Evolutionary conservation across 371 early-diverging fungal genomes (phyloP), one percentile per base, ranked within the genome.

Genomic region (Amoeboaphelidium protococcarum): DNA sequence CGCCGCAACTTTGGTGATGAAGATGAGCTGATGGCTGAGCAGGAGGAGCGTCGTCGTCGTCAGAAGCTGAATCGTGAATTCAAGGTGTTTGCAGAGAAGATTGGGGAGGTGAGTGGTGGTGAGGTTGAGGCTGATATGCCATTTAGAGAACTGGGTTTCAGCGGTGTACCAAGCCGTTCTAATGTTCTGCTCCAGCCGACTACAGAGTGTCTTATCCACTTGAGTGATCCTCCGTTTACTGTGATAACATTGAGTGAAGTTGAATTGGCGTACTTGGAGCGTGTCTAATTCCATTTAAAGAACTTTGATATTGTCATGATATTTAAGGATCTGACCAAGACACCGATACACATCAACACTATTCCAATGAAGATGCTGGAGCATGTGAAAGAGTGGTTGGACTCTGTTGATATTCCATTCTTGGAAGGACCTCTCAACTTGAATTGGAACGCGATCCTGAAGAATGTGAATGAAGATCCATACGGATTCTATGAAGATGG

Each of bases 301-400:
- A 94, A 94, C 59, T 98, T 96, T 66, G 99, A 99, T 69, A 67
- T 97, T 70, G 96, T 98, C 1, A 85, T 98, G 68, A 78, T 98
- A 1, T 89, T 89, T 63, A 94, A 94, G 58, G 95, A 98, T 58
- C 90, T 80, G 60, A 69, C 73, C 23, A 69, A 78, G 41, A 55
- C 83, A 2, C 88, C 87, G 0, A 77, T 86, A n/a, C 91, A 94
- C 47, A 83, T 99, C 63, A 89, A 89, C 56, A 80, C 90, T 1
- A 86, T 99, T 49, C 91, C 95, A 23, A 82, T 84, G 66, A 74
- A 76, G 42, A 80, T 88, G 53, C 64, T 99, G 40, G 89, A 90
- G 52, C 75, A 83, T 54, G 80, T 98, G 50, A 94, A 95, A 65
- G 97, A 95, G 48, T 95, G 95, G 88, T 72, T 99, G 25, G 96